Base-by-base conservation (phyloP, 202 grass and related monocot species). In the Panicum hallii region DNA sequence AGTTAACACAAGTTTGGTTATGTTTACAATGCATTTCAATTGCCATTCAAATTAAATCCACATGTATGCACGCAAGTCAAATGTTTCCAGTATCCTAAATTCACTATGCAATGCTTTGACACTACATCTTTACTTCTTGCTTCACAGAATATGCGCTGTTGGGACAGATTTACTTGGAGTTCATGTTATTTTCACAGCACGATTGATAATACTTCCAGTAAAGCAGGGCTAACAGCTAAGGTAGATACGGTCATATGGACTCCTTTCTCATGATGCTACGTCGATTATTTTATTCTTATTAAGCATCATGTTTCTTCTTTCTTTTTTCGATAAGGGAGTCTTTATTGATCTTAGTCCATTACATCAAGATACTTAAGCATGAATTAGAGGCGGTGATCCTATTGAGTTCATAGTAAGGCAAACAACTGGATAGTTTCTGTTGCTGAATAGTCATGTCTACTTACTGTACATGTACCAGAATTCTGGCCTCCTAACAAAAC, bases 151-250 rank as follows among this genome's bases (percentile, higher is more conserved):
- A 28, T 80, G 1, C n/a, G 57, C 45, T 45, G n/a, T 16, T 22
- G 55, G 36, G 46, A 45, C 77, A 72, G 22, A 43, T 60, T 53
- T 48, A 26, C 43, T 1, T 17, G 22, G 57, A 74, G 46, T 46
- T 80, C 68, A 46, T 44, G 57, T 56, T 56, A 46, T 86, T 80
- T 65, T 80, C 36, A 80, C 16, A 46, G 77, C 22, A 44, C 20
- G 73, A 73, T 34, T 48, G 34, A 66, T 16, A 47, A 16, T 7
- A 23, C 46, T 65, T 73, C 38, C 23, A 28, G 55, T 73, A 56
- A 63, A 72, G 84, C 12, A 52, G 38, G 11, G 34, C 42, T 60
- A 30, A 55, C 8, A 63, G 57, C 45, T 65, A 80, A 86, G 84
- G 84, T 86, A 74, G 22, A 64, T 23, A 45, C 64, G 48, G 14